Evolutionary conservation across 2,329 filamentous ascomycete genomes (phyloP), one percentile per base, ranked within the genome.

Genomic region (Fusarium nurragi): DNA sequence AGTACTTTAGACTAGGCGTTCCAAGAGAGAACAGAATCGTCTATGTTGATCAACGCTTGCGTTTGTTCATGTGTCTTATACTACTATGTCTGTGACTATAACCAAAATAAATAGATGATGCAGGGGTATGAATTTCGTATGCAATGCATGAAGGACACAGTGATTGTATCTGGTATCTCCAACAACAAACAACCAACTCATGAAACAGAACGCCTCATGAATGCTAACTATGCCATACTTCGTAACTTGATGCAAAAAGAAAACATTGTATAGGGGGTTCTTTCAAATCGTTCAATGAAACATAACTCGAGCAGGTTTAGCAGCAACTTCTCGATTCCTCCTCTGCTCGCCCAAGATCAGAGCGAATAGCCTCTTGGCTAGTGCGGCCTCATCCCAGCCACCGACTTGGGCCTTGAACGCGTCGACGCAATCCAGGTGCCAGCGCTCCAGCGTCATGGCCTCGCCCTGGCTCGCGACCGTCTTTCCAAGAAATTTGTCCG

Each of bases 361-460:
- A 6, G 77, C 74, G 71, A 86, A 87, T 21, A 88, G 71, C 40
- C 85, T 74, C 75, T 83, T 86, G 11, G 80, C 81, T 8, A 88
- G 72, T 12, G 73, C 74, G 9, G 67, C 75, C 65, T 82, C 84
- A 21, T 82, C 79, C 84, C 84, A 87, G 11, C 76, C 78, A 18
- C 80, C 80, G 4, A 85, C 77, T 56, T 82, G 77, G 13, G 70
- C 70, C 54, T 74, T 75, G 67, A 87, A 88, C 4, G 81, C 84
- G 56, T 86, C 82, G 22, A 87, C 79, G 51, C 86, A 79, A 57
- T 88, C 85, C 18, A 87, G 73, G 58, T 88, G 86, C 85, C 85
- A 87, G 54, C 77, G 71, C 73, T 86, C 80, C 18, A 88, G 75
- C 21, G 76, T 61, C 75, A 88, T 76, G 6, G 74, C 73, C 70